Base-by-base conservation (phyloP, 208 protist species). In the Crithidia bombi region DNA sequence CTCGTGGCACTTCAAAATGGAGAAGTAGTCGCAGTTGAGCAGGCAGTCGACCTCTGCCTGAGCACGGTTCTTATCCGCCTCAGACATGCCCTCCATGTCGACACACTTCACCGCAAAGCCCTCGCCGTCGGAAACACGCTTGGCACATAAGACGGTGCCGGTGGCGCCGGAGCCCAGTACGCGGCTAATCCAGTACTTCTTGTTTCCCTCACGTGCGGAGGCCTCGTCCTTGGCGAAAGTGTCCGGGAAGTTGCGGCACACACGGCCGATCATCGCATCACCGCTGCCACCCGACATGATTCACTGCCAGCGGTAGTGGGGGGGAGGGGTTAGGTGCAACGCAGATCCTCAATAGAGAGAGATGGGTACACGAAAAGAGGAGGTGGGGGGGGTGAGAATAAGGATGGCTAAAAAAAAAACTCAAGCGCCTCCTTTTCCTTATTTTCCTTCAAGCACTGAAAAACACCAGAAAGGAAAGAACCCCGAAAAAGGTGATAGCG, bases 1-100 rank as follows among this genome's bases (percentile, higher is more conserved):
- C 46, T 89, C 92, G 65, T 89, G 78, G 65, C 83, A 95, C 66
- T 92, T 87, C 19, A 96, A 36, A 47, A 96, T 94, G 17, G 90
- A 86, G 61, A 93, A 92, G 69, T 85, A 87, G 61, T 92, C 70
- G 63, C 88, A 93, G 54, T 85, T 85, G 6, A 86, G 71, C 44
- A 93, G 73, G 41, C 88, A 91, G 26, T 89, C 79, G 5, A 93
- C 81, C 64, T 93, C 83, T 2, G 79, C 88, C 68, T 83, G 73
- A 0, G 81, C 78, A 39, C 81, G 81, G 44, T 90, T 90, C 59
- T 84, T 89, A 73, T 93, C 87, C 6, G 76, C 79, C 56, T 93
- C 85, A 0, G 84, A 91, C 87, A 93, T 93, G 30, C 80, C 77
- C 30, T 82, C 75, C 70, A 93, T 82, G 52, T 91, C 87, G 5